Evolutionary conservation across 2,329 filamentous ascomycete genomes (phyloP), one percentile per base, ranked within the genome.

Genomic region (Xylaria polymorpha): DNA sequence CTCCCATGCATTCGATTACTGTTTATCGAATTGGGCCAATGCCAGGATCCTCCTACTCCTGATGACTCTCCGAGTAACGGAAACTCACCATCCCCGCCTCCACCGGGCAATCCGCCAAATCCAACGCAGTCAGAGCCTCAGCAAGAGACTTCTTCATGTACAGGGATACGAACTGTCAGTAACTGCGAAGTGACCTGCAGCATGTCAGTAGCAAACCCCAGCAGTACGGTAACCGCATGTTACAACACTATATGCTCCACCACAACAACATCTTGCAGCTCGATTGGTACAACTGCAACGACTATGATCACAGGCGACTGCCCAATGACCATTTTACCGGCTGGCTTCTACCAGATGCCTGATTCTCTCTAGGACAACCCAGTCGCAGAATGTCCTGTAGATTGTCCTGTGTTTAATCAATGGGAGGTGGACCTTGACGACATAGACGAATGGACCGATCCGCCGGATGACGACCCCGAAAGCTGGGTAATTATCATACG

Each of bases 231-330:
- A 4, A 14, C 39, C 39, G 10, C 39, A 43, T 43, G 39, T 43
- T 14, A 43, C 39, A 6, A 43, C 5, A 43, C 39, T 3, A 10
- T 14, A 43, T 43, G 39, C 39, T 43, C 50, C 20, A 53, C 22
- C 1, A 53, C 50, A 35, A 53, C 9, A 32, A n/a, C n/a, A n/a
- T 53, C 50, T 53, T 53, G 22, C 22, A 53, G 50, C 15, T 53
- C 50, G 22, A 32, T 9, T 35, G 12, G 25, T 53, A n/a, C n/a
- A n/a, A n/a, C n/a, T n/a, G 29, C 50, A 53, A 35, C 50, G 29
- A 18, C 9, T 6, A 53, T 53, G n/a, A 35, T 35, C 50, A n/a
- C 50, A 35, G 32, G 50, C 50, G 50, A 22, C 50, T 53, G 50
- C 25, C 25, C 22, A 10, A 53, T 53, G 14, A 32, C 50, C 25